Base-by-base conservation (phyloP, 768 basidiomycete species). In the Sistotremastrum niveocremeum region DNA sequence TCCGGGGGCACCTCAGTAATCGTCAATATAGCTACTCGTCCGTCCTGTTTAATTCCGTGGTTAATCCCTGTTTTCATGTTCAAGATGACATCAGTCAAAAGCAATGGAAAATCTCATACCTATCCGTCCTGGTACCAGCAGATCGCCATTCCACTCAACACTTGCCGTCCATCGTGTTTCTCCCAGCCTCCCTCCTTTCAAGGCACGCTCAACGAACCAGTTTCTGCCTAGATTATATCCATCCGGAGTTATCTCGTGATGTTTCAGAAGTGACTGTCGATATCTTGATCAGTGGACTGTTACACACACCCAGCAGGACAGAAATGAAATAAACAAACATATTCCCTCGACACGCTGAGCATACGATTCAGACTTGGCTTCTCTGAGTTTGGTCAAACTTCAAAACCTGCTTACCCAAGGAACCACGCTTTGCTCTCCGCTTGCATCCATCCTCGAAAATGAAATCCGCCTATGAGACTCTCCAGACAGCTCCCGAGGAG, bases 401-500 rank as follows among this genome's bases (percentile, higher is more conserved):
- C n/a, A n/a, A n/a, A n/a, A n/a, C n/a, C n/a, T n/a, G n/a, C n/a
- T n/a, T n/a, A 20, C 84, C 76, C 86, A 7, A 91, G 66, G 56
- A 90, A 90, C 87, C 87, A 90, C 5, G 87, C 87, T 1, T 81
- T 76, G 20, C 20, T 20, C 20, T 20, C 87, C 52, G 88, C 86
- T 68, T 91, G 87, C 56, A 76, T 79, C 87, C 87, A 91, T 5
- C 85, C 85, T 42, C 87, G 73, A 56, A 85, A 91, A 57, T 91
- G 89, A 47, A 89, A 80, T 2, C 87, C 88, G 20, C 20, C 20
- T 1, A 20, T 20, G 28, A 90, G 60, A 54, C 77, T 85, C 68
- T 91, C 87, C 83, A 88, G 87, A 60, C 88, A 91, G 0, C 85
- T 85, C 29, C 88, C 88, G 72, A 77, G 79, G 35, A 79, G 62